Conservation (phyloP, 495 filamentous ascomycete species). For the Neurospora africana region DNA sequence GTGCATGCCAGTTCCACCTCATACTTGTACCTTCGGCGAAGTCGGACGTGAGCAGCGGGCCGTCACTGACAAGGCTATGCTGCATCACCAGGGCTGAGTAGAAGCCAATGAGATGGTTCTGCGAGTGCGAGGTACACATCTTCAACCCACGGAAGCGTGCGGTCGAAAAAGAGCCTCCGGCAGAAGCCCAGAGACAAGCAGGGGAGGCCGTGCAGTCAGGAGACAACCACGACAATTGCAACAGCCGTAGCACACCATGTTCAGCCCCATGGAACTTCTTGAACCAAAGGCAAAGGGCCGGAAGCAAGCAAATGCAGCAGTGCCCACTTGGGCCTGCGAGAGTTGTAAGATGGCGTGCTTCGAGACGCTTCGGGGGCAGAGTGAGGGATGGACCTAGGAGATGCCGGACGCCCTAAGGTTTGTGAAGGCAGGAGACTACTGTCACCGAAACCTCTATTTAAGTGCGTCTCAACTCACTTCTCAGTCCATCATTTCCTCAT, state of each 20-base stretch:
- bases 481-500: not conserved
- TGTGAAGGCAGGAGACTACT: not conserved
- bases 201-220: not conserved
- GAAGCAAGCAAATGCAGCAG: not conserved
- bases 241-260: not conserved
- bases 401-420: not conserved
- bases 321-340: not conserved
- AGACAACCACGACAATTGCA: not conserved
- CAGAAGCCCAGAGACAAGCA: not conserved
- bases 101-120: not conserved
- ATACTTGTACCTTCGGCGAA: not conserved
- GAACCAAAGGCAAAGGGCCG: not conserved
- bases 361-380: not conserved
- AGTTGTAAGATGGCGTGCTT: not conserved
- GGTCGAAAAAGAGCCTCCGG: not conserved
- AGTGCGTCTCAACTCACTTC: not conserved
- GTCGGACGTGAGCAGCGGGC: not conserved
- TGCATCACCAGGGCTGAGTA: not conserved
- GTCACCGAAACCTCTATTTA: not conserved
- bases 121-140: not conserved
- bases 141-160: not conserved
- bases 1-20: not conserved
- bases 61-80: not conserved
- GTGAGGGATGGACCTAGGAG: not conserved
- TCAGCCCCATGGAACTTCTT: not conserved